A percentile compares a stretch with the other conserved stretches of the same genome.
Evolutionary conservation across 2,329 filamentous ascomycete species (phyloP).

Genomic region (Aspergillus fischeri): DNA sequence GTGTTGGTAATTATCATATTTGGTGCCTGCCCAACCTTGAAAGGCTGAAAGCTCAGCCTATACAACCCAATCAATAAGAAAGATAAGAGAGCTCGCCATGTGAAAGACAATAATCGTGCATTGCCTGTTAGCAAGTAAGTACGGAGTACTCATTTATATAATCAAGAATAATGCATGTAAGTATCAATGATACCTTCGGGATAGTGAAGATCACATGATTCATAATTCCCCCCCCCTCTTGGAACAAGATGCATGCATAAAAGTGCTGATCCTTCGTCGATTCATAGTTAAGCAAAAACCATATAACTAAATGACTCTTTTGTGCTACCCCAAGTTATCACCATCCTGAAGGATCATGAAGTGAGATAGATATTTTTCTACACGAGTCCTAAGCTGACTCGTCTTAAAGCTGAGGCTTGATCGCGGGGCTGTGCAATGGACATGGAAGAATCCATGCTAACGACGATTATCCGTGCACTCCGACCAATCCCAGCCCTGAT

Average conservation of each 20-base stretch:
- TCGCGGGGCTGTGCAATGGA: background rate
- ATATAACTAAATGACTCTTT: background rate
- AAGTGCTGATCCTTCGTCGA: background rate
- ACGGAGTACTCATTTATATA: too few species aligned
- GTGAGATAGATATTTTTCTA: background rate
- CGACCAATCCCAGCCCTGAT: background rate
- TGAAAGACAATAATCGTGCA: background rate
- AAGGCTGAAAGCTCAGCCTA: background rate
- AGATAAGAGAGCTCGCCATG: background rate
- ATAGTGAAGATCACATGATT: background rate
- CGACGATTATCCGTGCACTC: background rate
- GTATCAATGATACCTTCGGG: background rate
- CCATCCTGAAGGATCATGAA: background rate
- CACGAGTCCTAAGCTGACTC: background rate
- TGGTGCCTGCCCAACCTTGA: background rate
- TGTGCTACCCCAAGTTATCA: background rate
- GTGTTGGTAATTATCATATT: too few species aligned
- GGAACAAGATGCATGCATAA: background rate
- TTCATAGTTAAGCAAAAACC: too few species aligned
- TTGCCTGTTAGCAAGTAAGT: too few species aligned
- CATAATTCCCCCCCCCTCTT: background rate
- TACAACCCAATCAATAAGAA: background rate
- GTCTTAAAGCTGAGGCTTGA: background rate
- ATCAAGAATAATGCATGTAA: background rate
- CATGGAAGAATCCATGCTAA: background rate